These are phyloP conservation scores for barley (Hordeum vulgare) DNA, from an alignment of 176 grass and related monocot genomes.

Conservation along the genomic window DNA sequence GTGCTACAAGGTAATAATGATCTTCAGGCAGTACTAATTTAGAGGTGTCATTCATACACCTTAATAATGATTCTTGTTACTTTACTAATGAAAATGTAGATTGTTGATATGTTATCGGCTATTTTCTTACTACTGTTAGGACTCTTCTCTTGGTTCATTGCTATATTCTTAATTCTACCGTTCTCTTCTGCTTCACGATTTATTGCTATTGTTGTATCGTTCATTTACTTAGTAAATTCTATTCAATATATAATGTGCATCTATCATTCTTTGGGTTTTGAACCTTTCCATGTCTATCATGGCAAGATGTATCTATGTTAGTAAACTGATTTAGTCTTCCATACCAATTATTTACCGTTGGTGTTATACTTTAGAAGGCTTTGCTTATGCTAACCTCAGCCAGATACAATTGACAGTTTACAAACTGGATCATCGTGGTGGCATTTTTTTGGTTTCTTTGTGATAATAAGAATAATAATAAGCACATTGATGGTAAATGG, in stretches of 20 bases:
- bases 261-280: neutral
- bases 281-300: neutral
- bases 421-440: neutral
- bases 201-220: neutral
- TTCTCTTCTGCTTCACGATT: neutral
- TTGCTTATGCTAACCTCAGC: too few relatives aligned
- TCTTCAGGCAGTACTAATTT: neutral
- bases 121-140: neutral
- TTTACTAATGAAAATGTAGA: neutral
- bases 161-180: neutral
- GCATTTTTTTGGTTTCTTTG: neutral
- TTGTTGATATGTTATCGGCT: neutral
- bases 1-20: neutral
- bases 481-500: neutral
- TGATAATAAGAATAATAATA: neutral
- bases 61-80: neutral
- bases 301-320: neutral
- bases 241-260: neutral
- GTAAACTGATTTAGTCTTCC: neutral
- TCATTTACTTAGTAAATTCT: neutral
- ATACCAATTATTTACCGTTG: neutral
- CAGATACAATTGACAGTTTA: neutral
- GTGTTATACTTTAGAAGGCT: neutral
- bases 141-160: neutral
- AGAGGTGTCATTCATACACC: neutral